These are phyloP conservation scores for Penicillium hordei DNA, from an alignment of 2,329 filamentous ascomycete species.

Conservation along the genomic window DNA sequence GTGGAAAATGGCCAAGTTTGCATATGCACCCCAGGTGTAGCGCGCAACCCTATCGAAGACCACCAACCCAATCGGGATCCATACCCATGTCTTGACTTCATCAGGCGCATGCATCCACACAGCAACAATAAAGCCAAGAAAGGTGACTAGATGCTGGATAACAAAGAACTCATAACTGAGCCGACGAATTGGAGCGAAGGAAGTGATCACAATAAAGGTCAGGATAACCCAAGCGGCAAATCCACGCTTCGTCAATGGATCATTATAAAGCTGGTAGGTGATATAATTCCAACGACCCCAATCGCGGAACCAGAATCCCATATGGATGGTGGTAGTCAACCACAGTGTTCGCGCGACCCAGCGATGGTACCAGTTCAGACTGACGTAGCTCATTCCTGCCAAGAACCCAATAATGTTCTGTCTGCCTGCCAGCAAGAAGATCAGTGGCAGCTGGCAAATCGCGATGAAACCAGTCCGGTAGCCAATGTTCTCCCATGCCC, in stretches of 20 bases:
- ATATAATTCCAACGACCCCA: slow-evolving; percentile 56
- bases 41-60: slow-evolving; percentile 47
- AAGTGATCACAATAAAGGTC: slow-evolving; percentile 53
- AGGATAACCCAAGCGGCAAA: slow-evolving; percentile 55
- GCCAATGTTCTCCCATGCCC: slow-evolving; percentile 57
- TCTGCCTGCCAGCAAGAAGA: slow-evolving; percentile 57
- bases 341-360: slow-evolving; percentile 54
- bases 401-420: slow-evolving; percentile 54
- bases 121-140: slow-evolving; percentile 49
- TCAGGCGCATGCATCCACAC: slow-evolving; percentile 51
- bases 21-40: slow-evolving; percentile 37
- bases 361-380: slow-evolving; percentile 55
- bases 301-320: slow-evolving; percentile 55
- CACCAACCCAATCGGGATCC: slow-evolving; percentile 50
- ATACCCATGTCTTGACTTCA: slow-evolving; percentile 47
- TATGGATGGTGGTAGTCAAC: slow-evolving; percentile 55
- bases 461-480: slow-evolving; percentile 57
- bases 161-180: slow-evolving; percentile 57
- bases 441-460: slow-evolving; percentile 55
- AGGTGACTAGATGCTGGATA: slow-evolving; percentile 54
- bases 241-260: slow-evolving; percentile 52
- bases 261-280: slow-evolving; percentile 47
- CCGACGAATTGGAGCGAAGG: slow-evolving; percentile 50
- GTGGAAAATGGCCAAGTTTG: slow-evolving; percentile 47
- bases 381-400: slow-evolving; percentile 51